A percentile compares a stretch with the other conserved stretches of the same genome.
These are phyloP conservation scores for Pseudozyma thailandica DNA, from an alignment of 1,284 basidiomycete species.

Conservation along the genomic window DNA sequence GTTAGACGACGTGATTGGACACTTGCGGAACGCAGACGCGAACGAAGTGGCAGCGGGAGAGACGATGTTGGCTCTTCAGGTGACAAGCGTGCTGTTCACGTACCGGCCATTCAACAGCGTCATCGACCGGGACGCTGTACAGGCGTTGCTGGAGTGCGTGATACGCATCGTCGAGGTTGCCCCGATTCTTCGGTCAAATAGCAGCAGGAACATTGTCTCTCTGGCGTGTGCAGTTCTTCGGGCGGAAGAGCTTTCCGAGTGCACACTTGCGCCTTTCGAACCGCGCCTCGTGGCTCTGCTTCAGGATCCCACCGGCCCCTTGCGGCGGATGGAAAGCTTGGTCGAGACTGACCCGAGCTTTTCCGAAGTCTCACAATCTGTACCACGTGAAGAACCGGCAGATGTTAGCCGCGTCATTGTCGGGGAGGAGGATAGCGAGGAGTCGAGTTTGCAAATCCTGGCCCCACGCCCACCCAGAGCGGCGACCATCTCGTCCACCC, in stretches of 20 bases:
- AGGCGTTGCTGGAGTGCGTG: conserved; percentile 6
- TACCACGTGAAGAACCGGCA: no score
- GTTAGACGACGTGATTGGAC: no score
- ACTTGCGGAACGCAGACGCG: background rate
- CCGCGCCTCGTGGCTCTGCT: conserved; percentile 15
- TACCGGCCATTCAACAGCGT: conserved; percentile 12
- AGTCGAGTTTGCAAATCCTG: no score
- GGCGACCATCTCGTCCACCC: no score
- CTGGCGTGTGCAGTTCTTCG: conserved; percentile 22
- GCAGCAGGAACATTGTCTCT: background rate
- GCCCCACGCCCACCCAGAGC: no score
- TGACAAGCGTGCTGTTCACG: conserved; percentile 13
- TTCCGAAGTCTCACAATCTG: no score
- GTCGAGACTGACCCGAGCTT: conserved; percentile 8
- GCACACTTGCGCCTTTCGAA: conserved; percentile 23
- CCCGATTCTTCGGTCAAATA: background rate
- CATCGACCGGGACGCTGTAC: background rate
- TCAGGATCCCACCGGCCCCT: conserved; percentile 2
- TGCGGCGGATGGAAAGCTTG: conserved; percentile 18
- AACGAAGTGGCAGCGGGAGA: background rate
- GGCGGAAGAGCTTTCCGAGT: conserved; percentile 32
- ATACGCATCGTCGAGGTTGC: conserved; percentile 20
- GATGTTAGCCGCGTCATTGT: no score
- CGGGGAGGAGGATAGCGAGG: no score
- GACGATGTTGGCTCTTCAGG: conserved; percentile 10